Evolutionary conservation across 768 basidiomycete species (phyloP), one percentile per base, ranked within the genome.

Genomic region (Ephemerocybe angulata): DNA sequence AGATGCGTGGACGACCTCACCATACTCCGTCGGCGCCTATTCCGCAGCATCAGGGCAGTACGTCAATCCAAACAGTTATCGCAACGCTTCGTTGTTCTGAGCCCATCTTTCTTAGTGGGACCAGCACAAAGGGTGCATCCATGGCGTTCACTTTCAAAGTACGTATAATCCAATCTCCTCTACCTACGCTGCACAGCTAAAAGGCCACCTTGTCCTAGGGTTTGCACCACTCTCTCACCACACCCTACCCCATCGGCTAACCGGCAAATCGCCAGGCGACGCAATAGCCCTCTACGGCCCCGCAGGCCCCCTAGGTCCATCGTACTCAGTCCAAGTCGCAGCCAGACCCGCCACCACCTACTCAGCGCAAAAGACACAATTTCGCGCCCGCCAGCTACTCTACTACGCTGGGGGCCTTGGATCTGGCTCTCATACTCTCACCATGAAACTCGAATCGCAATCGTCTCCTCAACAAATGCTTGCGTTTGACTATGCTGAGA

Each of bases 281-380:
- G 75, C 71, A 12, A 70, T 81, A 17, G 74, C 72, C 0, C 48
- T 81, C 5, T 80, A 74, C 50, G 76, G 79, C n/a, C 67, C 78
- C 7, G 67, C 74, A 1, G 61, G 57, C 1, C 58, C 62, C 1
- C 46, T 41, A 17, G 52, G 56, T 13, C 53, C 61, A 2, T 40
- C 52, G 4, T 63, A 52, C 29, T 49, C 56, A n/a, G 60, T 61
- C 19, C 56, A 53, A 24, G 46, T 64, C 13, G 57, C 62, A 35
- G 50, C 44, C 19, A 46, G 56, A 5, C 21, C 52, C 25, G 21
- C 47, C 0, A 19, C 48, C 15, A 12, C 43, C 2, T 57, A 57
- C 52, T 58, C 55, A 4, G 60, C 62, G 4, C 50, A 53, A 13
- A 60, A 60, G 37, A 29, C 48, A 12, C 51, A 58, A 19, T 65